Evolutionary conservation across 805 yeast genomes (phyloP).

Genomic region (Ogataea trehaloabstinens): DNA sequence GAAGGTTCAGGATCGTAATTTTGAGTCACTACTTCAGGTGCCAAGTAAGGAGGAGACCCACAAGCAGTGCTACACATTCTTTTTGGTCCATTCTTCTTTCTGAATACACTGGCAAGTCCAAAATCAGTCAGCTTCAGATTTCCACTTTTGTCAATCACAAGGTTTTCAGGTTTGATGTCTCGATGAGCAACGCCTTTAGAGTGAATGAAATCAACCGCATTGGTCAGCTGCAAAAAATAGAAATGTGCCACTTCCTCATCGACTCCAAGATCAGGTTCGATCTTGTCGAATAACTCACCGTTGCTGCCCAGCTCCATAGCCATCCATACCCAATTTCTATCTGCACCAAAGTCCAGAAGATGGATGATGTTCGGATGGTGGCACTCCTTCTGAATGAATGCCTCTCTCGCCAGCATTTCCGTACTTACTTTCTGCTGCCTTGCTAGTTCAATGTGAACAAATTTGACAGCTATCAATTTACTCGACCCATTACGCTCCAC

Average conservation of each 20-base stretch:
- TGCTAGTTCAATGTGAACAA: slow-evolving; percentile 42
- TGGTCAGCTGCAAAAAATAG: slow-evolving; percentile 63
- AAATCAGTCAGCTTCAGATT: slow-evolving; percentile 75
- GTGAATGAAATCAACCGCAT: slow-evolving; percentile 61
- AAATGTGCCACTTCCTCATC: slow-evolving; percentile 65
- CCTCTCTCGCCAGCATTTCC: slow-evolving; percentile 48
- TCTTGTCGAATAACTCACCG: slow-evolving; percentile 77
- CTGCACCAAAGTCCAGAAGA: slow-evolving; percentile 52
- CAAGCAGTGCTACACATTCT: slow-evolving; percentile 52
- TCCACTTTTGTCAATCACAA: slow-evolving; percentile 60
- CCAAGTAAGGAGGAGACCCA: slow-evolving; percentile 77
- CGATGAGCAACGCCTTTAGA: slow-evolving; percentile 63
- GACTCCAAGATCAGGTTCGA: slow-evolving; percentile 72
- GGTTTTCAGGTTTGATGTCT: slow-evolving; percentile 68
- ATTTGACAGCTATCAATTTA: slow-evolving; percentile 55
- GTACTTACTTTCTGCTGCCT: slow-evolving; percentile 30
- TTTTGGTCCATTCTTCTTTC: slow-evolving; percentile 44
- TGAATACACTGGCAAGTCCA: slow-evolving; percentile 66
- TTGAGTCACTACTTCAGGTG: slow-evolving; percentile 62
- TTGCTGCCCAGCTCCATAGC: slow-evolving; percentile 68
- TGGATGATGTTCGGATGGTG: slow-evolving; percentile 60
- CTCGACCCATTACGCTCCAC: slow-evolving; percentile 34
- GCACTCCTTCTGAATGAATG: slow-evolving; percentile 57
- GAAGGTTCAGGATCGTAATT: slow-evolving; percentile 54
- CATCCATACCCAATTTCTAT: slow-evolving; percentile 59